Evolutionary conservation across 1,139 yeast species (phyloP), one percentile per base, ranked within the genome.

Genomic region (Yamadazyma aaseri): DNA sequence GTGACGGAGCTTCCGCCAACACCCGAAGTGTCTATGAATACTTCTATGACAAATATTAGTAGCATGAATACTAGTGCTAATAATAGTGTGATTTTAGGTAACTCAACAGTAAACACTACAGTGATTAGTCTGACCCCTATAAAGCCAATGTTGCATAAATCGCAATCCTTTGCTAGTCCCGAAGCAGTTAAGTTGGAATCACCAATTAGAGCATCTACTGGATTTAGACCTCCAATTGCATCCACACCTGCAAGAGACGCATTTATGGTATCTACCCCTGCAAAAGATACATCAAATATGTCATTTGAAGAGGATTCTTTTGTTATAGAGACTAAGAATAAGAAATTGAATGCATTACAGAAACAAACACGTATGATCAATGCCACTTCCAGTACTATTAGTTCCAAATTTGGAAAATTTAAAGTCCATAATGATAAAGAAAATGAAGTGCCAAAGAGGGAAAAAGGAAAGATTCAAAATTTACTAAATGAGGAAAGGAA

Each of bases 1-100:
- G 55, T 70, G 31, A 65, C 72, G 3, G 73, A 62, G 39, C 60
- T 68, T 42, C 73, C 72, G 20, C 68, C 73, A 12, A 63, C 68
- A 17, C 66, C 72, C 8, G 40, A 38, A 26, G 26, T 36, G 4
- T 20, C 40, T 20, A 29, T 33, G 18, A 36, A 30, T 28, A 17
- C 37, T 13, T 36, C 38, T 14, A 30, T 33, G n/a, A n/a, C n/a
- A n/a, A n/a, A n/a, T n/a, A n/a, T n/a, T n/a, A n/a, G n/a, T n/a
- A n/a, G n/a, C n/a, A 9, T 22, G 6, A 22, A 36, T 28, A 31
- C 39, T 33, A 37, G 41, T 4, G 42, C 29, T 13, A 13, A 22
- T 26, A 31, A 23, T 17, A 22, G 25, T 22, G 25, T 22, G 6
- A 48, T 49, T 21, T 44, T 46, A 14, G 49, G 52, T 31, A 33